These are phyloP conservation scores for Plasmodium chabaudi DNA, from an alignment of 169 alveolate genomes.

Conservation along the genomic window DNA sequence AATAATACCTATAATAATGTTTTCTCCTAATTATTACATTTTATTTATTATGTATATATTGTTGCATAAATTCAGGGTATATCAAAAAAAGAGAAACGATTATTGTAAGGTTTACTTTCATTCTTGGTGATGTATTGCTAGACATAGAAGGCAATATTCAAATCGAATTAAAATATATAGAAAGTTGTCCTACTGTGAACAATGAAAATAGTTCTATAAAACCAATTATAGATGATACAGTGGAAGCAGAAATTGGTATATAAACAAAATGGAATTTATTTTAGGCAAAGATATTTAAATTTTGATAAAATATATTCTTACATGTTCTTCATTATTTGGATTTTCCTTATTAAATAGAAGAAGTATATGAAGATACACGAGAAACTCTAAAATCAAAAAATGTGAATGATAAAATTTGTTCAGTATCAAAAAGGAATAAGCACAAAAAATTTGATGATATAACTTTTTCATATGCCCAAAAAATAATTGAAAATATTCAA, in stretches of 20 bases:
- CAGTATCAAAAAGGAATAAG: constrained; percentile 25
- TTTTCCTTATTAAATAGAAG: constrained; percentile 40
- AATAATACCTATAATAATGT: constrained; percentile 13
- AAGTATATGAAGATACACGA: constrained; percentile 75
- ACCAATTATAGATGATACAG: background rate
- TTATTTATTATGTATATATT: constrained; percentile 2
- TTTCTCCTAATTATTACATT: background rate
- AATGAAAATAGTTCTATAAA: background rate
- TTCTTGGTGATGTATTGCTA: constrained; percentile 50
- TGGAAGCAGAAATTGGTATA: constrained; percentile 56
- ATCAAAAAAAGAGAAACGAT: constrained; percentile 41
- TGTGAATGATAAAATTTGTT: constrained; percentile 13
- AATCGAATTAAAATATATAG: constrained; percentile 50
- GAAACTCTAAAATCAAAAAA: background rate
- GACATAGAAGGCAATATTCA: constrained; percentile 76
- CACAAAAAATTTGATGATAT: constrained; percentile 48
- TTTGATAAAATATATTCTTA: background rate
- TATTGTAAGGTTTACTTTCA: constrained; percentile 50
- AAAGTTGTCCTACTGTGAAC: background rate
- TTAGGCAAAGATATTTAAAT: background rate
- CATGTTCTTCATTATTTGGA: background rate
- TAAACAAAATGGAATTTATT: background rate
- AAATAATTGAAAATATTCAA: constrained; percentile 75
- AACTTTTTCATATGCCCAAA: constrained; percentile 74
- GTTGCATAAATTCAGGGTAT: constrained; percentile 22